Percentiles rank a stretch among this genome's conserved stretches.
Conservation (phyloP, 345 rosid genomes). For the Heritiera littoralis region DNA sequence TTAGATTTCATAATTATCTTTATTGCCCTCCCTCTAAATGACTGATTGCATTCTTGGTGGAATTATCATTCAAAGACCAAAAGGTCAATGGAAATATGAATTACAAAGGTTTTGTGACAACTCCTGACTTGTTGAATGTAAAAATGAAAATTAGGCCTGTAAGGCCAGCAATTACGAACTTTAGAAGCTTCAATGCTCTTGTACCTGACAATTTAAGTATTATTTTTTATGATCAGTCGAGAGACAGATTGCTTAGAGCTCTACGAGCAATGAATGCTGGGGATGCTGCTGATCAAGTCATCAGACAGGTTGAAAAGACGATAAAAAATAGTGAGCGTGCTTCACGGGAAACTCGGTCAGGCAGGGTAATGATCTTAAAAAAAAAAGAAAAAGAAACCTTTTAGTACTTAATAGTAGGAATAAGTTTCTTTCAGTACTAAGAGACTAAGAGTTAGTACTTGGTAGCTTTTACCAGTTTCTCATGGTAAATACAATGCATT, state of each 20-base stretch:
- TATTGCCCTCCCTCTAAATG: background rate
- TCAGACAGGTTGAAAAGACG: conserved; percentile 91
- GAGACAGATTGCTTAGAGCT: conserved; percentile 79
- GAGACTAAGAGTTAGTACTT: background rate
- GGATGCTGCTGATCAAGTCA: conserved; percentile 93
- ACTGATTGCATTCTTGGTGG: conserved; percentile 4
- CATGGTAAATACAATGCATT: conserved; percentile 19
- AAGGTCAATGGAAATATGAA: background rate
- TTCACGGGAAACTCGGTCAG: conserved; percentile 67
- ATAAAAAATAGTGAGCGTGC: conserved; percentile 82
- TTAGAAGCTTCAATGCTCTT: conserved; percentile 14
- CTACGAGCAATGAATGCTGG: conserved; percentile 88
- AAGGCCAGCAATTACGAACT: background rate
- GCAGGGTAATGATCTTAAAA: conserved; percentile 51
- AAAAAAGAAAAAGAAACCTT: background rate
- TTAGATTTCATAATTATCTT: background rate
- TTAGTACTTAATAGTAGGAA: background rate
- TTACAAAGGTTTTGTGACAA: background rate
- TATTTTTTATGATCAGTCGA: conserved; percentile 57
- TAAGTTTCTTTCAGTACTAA: background rate
- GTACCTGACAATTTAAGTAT: conserved; percentile 20
- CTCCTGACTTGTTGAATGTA: background rate
- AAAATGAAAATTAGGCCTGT: background rate
- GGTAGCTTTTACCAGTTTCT: conserved; percentile 17
- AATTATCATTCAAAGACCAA: conserved; percentile 3